Percentiles rank a stretch among this genome's conserved stretches.
Conservation (phyloP, 805 yeast species). For the Metschnikowia similis region DNA sequence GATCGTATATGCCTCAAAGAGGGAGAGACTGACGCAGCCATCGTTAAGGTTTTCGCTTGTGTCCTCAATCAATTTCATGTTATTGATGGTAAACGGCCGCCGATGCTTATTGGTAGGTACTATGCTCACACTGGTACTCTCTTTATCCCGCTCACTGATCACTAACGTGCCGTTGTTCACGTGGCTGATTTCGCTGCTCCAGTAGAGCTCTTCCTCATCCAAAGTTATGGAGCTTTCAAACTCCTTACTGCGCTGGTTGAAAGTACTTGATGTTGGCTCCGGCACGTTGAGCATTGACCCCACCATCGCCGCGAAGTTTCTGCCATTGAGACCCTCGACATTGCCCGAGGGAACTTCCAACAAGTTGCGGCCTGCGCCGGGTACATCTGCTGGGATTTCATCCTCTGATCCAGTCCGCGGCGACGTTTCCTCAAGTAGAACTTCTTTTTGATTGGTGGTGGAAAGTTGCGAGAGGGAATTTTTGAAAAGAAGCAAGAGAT, state of each 20-base stretch:
- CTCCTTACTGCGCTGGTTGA: conserved; percentile 11
- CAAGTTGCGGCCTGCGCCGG: background rate
- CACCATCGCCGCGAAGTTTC: conserved; percentile 5
- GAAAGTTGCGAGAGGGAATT: conserved; percentile 23
- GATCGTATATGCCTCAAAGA: conserved; percentile 40
- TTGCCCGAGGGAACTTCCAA: conserved; percentile 3
- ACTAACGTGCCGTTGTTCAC: conserved; percentile 27
- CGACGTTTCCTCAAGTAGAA: conserved; percentile 4
- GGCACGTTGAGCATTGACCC: conserved; percentile 27
- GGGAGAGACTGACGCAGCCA: conserved; percentile 39
- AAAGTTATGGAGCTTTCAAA: conserved; percentile 14
- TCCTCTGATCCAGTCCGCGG: background rate
- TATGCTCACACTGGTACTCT: conserved; percentile 8
- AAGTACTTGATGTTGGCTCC: conserved; percentile 25
- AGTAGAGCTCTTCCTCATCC: conserved; percentile 29
- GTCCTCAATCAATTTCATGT: conserved; percentile 37
- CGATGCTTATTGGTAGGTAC: conserved; percentile 10
- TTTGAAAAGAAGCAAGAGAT: conserved; percentile 53
- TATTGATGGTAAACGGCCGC: conserved; percentile 26
- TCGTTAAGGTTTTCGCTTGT: conserved; percentile 34
- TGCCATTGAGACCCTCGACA: background rate
- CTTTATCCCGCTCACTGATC: conserved; percentile 13
- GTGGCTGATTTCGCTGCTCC: conserved; percentile 29
- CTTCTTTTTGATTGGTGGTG: conserved; percentile 7
- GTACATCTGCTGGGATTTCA: background rate